Conservation (phyloP, 345 rosid species). For the Heritiera fomes region DNA sequence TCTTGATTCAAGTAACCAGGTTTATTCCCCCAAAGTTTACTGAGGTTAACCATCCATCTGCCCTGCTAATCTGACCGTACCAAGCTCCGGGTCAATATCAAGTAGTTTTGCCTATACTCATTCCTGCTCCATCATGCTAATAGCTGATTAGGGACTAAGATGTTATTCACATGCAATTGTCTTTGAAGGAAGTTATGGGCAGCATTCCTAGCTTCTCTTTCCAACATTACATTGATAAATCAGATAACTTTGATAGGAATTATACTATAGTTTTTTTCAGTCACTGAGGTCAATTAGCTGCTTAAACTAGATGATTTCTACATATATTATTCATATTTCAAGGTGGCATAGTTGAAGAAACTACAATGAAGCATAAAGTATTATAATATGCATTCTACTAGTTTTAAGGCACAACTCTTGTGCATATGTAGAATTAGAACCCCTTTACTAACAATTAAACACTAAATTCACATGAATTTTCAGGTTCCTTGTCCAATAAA, state of each 20-base stretch:
- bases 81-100: background rate
- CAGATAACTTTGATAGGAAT: background rate
- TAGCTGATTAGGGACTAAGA: background rate
- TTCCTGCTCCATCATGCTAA: background rate
- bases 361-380: background rate
- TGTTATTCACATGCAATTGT: background rate
- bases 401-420: background rate
- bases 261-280: background rate
- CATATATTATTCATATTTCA: background rate
- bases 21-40: background rate
- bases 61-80: background rate
- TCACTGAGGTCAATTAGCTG: background rate
- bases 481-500: background rate
- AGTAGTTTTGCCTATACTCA: background rate
- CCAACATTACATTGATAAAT: background rate
- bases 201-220: background rate
- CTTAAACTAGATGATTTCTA: background rate
- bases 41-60: background rate
- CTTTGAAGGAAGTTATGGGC: background rate
- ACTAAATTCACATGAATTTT: background rate
- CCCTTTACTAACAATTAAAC: background rate
- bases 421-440: background rate
- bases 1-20: too few relatives aligned
- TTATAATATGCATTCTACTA: background rate
- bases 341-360: background rate